Evolutionary conservation across 805 yeast genomes (phyloP).

Genomic region (Starmerella geochares): DNA sequence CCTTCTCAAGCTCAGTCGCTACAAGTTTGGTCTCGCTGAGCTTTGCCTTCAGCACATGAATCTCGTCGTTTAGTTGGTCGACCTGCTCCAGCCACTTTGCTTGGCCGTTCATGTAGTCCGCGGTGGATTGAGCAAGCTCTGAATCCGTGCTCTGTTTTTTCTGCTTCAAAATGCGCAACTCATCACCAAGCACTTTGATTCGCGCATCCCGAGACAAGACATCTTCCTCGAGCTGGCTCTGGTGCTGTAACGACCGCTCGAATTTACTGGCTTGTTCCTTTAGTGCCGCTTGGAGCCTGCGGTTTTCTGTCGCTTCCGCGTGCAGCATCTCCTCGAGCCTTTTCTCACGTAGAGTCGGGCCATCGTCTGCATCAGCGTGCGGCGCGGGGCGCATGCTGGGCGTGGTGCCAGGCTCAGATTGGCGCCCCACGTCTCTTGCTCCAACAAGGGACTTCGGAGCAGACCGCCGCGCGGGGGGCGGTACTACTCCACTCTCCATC

Average conservation of each 20-base stretch:
- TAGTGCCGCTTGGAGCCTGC: background rate
- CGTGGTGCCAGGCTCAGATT: background rate
- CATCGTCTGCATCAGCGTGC: background rate
- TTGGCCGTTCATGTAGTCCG: conserved; percentile 28
- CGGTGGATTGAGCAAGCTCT: conserved; percentile 27
- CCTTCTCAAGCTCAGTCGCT: conserved; percentile 1
- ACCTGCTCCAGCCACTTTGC: conserved; percentile 24
- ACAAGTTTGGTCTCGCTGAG: conserved; percentile 8
- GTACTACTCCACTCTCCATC: conserved; percentile 1
- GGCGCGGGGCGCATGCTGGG: background rate
- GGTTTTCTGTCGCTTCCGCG: background rate
- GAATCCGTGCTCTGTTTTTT: conserved; percentile 25
- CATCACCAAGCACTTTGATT: conserved; percentile 19
- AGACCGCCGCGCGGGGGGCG: conserved; percentile 3
- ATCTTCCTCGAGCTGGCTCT: conserved; percentile 27
- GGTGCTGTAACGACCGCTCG: conserved; percentile 8
- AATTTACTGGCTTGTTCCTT: conserved; percentile 3
- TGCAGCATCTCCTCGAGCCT: background rate
- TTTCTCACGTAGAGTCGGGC: background rate
- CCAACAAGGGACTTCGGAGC: background rate
- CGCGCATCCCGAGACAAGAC: conserved; percentile 22
- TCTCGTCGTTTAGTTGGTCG: conserved; percentile 22
- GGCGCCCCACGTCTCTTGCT: background rate
- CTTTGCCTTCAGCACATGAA: conserved; percentile 15
- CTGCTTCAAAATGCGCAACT: conserved; percentile 21